phyloP scores from a whole-genome alignment of 176 grass and related monocot genomes.

The Paspalum vaginatum region DNA sequence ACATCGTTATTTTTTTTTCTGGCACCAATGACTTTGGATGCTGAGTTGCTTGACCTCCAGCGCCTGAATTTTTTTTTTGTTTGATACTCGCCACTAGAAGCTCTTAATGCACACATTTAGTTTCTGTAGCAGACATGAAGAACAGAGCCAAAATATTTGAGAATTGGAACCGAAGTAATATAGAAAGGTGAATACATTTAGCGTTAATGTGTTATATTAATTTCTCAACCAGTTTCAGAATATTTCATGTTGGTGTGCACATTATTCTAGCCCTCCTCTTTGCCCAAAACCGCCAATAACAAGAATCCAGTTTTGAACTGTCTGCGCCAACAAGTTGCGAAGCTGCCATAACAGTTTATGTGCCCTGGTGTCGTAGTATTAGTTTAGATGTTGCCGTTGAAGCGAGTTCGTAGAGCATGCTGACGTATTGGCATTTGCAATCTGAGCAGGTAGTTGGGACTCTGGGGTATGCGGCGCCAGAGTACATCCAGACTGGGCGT shows the following conservation, averaged over 20 bases:
- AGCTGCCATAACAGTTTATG: too few species aligned
- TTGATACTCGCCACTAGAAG: neutral
- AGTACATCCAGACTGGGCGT: slow-evolving; percentile 92
- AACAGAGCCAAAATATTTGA: neutral
- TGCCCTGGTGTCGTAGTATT: too few species aligned
- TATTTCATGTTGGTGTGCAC: neutral
- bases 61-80: neutral
- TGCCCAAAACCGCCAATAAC: neutral
- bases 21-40: slow-evolving; percentile 1
- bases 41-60: neutral
- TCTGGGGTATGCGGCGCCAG: slow-evolving; percentile 85
- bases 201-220: neutral
- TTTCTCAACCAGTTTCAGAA: neutral
- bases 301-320: slow-evolving; percentile 18
- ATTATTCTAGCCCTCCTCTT: neutral
- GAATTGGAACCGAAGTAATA: slow-evolving; percentile 12
- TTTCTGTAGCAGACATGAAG: slow-evolving; percentile 32
- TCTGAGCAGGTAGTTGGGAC: slow-evolving; percentile 79
- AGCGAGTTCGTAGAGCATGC: neutral
- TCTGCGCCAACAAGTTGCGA: too few species aligned
- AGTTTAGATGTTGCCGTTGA: too few species aligned
- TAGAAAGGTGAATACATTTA: neutral
- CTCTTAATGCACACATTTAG: neutral
- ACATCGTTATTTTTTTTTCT: slow-evolving; percentile 3
- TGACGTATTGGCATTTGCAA: slow-evolving; percentile 1